Conservation (phyloP, 1,139 yeast species). For the Diutina scorzettiae region DNA sequence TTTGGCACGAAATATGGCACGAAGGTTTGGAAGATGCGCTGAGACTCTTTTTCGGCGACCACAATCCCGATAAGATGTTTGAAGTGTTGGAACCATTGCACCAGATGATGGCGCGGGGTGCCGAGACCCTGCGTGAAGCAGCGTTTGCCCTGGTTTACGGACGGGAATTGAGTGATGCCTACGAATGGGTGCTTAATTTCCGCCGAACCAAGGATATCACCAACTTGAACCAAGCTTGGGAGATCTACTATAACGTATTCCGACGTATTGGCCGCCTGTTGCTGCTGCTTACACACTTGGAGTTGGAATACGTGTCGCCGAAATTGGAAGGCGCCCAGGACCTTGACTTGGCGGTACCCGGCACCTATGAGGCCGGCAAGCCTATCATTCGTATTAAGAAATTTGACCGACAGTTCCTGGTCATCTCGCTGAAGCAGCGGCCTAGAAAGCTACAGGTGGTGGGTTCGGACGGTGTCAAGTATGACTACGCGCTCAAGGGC, state of each 20-base stretch:
- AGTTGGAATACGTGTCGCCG: conserved; percentile 89
- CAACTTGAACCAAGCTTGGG: conserved; percentile 95
- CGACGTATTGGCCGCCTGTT: conserved; percentile 81
- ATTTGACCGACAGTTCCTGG: conserved; percentile 76
- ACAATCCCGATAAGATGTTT: conserved; percentile 89
- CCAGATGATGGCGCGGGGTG: conserved; percentile 70
- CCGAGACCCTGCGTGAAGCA: conserved; percentile 86
- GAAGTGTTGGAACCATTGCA: conserved; percentile 85
- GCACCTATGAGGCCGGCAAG: conserved; percentile 80
- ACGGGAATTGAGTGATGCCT: conserved; percentile 83
- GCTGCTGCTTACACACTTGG: conserved; percentile 78
- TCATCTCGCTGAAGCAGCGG: conserved; percentile 92
- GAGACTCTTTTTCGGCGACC: conserved; percentile 85
- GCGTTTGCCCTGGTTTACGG: conserved; percentile 93
- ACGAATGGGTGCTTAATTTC: conserved; percentile 84
- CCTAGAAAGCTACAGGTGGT: conserved; percentile 72
- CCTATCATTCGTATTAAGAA: conserved; percentile 60
- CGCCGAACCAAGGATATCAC: conserved; percentile 78
- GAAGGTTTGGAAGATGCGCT: conserved; percentile 97
- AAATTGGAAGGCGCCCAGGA: conserved; percentile 68
- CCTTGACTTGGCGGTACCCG: conserved; percentile 85
- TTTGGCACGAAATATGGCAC: conserved; percentile 98
- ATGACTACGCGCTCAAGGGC: conserved; percentile 75
- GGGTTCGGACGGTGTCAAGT: conserved; percentile 89
- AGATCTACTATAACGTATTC: conserved; percentile 86